A percentile compares a stretch with the other conserved stretches of the same genome.
Evolutionary conservation across 2,329 filamentous ascomycete genomes (phyloP).

Genomic region (Dryadomyces quercivorus): DNA sequence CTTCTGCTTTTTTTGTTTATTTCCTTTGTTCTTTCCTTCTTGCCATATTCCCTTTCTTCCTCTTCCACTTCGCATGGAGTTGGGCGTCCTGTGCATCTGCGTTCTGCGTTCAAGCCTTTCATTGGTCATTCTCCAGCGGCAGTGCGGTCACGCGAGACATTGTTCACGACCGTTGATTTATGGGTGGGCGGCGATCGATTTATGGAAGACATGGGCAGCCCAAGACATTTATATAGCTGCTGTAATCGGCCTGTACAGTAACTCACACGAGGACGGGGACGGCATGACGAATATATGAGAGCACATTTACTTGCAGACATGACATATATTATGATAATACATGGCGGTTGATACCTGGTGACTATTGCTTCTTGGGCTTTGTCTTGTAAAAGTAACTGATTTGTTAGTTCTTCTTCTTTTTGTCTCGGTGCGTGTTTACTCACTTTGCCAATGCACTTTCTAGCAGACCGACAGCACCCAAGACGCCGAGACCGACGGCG

Average conservation of each 20-base stretch:
- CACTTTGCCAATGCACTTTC: constrained; percentile 38
- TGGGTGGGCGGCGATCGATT: neutral
- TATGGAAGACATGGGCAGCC: neutral
- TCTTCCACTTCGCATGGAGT: neutral
- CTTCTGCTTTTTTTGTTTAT: neutral
- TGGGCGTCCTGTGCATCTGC: neutral
- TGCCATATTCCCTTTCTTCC: neutral
- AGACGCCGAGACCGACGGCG: constrained; percentile 37
- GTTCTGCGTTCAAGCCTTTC: neutral
- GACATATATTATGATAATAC: neutral
- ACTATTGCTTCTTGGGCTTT: constrained; percentile 21
- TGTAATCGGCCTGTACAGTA: constrained; percentile 1
- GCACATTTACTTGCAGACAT: neutral
- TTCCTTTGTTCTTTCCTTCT: neutral
- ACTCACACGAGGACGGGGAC: neutral
- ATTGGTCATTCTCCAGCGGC: neutral
- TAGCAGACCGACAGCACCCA: constrained; percentile 34
- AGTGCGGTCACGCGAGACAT: neutral
- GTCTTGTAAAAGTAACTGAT: constrained; percentile 23
- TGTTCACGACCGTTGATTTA: neutral
- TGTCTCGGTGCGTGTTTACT: too few species aligned
- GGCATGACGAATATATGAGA: neutral
- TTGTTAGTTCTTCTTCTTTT: too few species aligned
- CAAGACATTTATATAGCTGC: neutral
- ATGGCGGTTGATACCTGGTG: neutral